Conservation (phyloP, 202 grass and related monocot genomes). For the Schoenoplectus triqueter region DNA sequence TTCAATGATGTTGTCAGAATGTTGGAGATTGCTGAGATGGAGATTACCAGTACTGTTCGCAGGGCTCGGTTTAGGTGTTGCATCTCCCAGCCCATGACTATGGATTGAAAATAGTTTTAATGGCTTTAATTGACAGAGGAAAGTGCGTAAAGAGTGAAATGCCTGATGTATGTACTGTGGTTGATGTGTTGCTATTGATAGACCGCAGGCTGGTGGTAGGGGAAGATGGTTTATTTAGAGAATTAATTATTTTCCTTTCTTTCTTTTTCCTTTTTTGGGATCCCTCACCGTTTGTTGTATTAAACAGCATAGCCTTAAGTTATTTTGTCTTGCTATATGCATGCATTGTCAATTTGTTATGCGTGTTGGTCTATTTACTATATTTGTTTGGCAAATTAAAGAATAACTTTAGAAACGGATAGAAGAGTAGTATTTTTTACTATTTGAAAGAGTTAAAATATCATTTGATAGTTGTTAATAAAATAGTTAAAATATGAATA, state of each 20-base stretch:
- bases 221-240: slow-evolving; percentile 51
- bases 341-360: slow-evolving; percentile 8
- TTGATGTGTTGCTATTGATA: slow-evolving; percentile 52
- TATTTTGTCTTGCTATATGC: slow-evolving; percentile 38
- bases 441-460: too few relatives aligned
- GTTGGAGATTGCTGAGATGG: slow-evolving; percentile 83
- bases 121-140: slow-evolving; percentile 41
- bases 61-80: slow-evolving; percentile 87
- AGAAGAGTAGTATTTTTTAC: too few relatives aligned
- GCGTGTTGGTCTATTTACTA: slow-evolving; percentile 11
- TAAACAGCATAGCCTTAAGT: slow-evolving; percentile 40
- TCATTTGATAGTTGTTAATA: too few relatives aligned
- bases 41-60: slow-evolving; percentile 72
- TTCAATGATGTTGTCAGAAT: slow-evolving; percentile 76
- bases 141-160: slow-evolving; percentile 34
- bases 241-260: slow-evolving; percentile 40
- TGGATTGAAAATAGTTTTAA: slow-evolving; percentile 58
- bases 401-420: too few relatives aligned
- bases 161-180: slow-evolving; percentile 40
- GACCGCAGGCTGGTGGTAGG: slow-evolving; percentile 42
- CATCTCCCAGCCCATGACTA: slow-evolving; percentile 78
- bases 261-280: slow-evolving; percentile 17
- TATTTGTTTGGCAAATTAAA: neutral
- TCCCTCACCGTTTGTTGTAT: slow-evolving; percentile 38
- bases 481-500: too few relatives aligned